These are phyloP conservation scores for Bidens hawaiensis DNA, from an alignment of 140 eudicot species.

Conservation along the genomic window DNA sequence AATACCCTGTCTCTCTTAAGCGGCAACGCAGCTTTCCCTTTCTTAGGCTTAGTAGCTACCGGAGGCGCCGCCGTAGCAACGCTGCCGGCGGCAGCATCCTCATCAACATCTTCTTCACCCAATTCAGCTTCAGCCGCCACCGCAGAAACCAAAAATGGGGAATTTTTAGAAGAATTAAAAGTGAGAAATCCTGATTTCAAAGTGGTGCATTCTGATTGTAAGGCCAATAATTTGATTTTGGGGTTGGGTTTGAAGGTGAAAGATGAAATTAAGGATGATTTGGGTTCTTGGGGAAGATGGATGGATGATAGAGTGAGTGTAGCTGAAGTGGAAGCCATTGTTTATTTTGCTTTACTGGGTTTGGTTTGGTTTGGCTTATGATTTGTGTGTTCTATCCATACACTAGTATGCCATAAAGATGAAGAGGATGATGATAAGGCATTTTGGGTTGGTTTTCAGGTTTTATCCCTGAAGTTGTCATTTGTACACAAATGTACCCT, in stretches of 20 bases:
- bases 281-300: slow-evolving; percentile 35
- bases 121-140: slow-evolving; percentile 59
- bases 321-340: slow-evolving; percentile 33
- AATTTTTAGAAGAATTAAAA: slow-evolving; percentile 13
- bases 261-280: slow-evolving; percentile 31
- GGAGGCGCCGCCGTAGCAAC: slow-evolving; percentile 31
- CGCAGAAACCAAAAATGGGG: slow-evolving; percentile 41
- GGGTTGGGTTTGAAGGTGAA: slow-evolving; percentile 31
- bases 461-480: slow-evolving; percentile 6
- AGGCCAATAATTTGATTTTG: slow-evolving; percentile 7
- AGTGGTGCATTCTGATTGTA: slow-evolving; percentile 26
- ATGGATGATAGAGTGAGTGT: slow-evolving; percentile 35
- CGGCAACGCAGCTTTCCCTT: slow-evolving; percentile 87
- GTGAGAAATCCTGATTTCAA: slow-evolving; percentile 7
- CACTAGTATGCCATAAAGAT: slow-evolving; percentile 4
- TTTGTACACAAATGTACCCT: neutral
- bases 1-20: slow-evolving; percentile 89
- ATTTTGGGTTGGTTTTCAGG: neutral
- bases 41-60: slow-evolving; percentile 54
- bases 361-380: slow-evolving; percentile 16
- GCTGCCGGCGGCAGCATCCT: slow-evolving; percentile 31
- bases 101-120: slow-evolving; percentile 37
- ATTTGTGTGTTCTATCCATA: slow-evolving; percentile 23
- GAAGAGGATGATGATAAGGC: slow-evolving; percentile 38
- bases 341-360: neutral